Percentiles rank a stretch among this genome's conserved stretches.
Conservation (phyloP, 345 rosid species). For the Psidium guajava region DNA sequence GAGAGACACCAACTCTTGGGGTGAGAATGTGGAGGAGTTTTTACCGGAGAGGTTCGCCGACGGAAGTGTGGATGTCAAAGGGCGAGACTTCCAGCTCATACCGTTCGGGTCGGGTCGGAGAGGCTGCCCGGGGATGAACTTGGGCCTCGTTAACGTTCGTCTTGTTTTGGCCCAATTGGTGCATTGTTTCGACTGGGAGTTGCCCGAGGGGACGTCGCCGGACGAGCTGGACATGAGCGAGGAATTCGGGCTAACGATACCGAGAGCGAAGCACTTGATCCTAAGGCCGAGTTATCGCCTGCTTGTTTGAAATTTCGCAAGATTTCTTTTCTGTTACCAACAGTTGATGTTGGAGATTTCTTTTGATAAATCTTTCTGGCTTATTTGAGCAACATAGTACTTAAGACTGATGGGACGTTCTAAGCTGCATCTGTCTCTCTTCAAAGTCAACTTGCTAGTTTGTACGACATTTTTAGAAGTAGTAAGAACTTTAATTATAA, state of each 20-base stretch:
- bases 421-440: too few relatives aligned
- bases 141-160: not conserved
- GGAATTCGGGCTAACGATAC: not conserved
- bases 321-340: too few relatives aligned
- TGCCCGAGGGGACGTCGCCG: not conserved
- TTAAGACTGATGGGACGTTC: too few relatives aligned
- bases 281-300: not conserved
- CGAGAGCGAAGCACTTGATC: not conserved
- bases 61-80: not conserved
- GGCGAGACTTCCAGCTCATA: conserved; percentile 6
- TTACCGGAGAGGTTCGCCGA: conserved; percentile 11
- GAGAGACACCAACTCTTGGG: conserved; percentile 1
- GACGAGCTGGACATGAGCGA: not conserved
- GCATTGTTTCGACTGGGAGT: not conserved
- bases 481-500: too few relatives aligned
- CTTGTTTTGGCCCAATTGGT: not conserved
- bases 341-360: not conserved
- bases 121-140: not conserved
- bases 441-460: too few relatives aligned
- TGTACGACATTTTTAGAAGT: too few relatives aligned
- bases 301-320: not conserved
- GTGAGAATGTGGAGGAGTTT: not conserved
- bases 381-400: not conserved
- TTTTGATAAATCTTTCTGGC: not conserved
- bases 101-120: conserved; percentile 8